A percentile compares a stretch with the other conserved stretches of the same genome.
These are phyloP conservation scores for Thelonectria blattea DNA, from an alignment of 2,329 filamentous ascomycete species.

Conservation along the genomic window DNA sequence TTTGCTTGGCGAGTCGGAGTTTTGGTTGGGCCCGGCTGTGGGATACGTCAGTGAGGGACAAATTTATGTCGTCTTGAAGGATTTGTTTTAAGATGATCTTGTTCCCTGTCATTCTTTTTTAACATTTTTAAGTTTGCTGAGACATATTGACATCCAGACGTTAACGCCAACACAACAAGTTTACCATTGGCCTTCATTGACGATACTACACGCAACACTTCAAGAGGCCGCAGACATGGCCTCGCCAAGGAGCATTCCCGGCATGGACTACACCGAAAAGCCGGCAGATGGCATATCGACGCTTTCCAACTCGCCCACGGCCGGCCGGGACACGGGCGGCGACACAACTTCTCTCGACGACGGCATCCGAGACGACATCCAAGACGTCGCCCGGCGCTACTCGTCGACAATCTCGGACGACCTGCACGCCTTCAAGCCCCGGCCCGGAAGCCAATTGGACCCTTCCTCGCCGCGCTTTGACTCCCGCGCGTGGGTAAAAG, in stretches of 20 bases:
- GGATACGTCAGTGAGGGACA: background rate
- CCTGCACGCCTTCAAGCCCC: slow-evolving; percentile 29
- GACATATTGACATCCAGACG: no score
- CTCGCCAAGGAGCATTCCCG: background rate
- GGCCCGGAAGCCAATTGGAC: slow-evolving; percentile 31
- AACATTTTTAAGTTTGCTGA: no score
- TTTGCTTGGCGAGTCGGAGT: background rate
- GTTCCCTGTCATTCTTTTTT: background rate
- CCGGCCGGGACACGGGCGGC: background rate
- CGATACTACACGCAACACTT: background rate
- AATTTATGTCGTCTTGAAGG: background rate
- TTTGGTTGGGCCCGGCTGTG: background rate
- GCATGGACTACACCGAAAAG: background rate
- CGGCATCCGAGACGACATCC: slow-evolving; percentile 11
- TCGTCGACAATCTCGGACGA: slow-evolving; percentile 25
- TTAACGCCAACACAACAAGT: no score
- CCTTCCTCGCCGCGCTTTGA: slow-evolving; percentile 38
- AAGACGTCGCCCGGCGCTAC: slow-evolving; percentile 23
- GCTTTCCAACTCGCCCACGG: background rate
- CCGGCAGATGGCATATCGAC: background rate
- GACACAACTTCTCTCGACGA: background rate
- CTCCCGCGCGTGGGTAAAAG: slow-evolving; percentile 35
- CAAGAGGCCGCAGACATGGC: slow-evolving; percentile 1
- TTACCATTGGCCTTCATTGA: no score
- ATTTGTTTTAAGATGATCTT: background rate